Evolutionary conservation across 2,329 filamentous ascomycete species (phyloP).

Genomic region (Tolypocladium capitatum): DNA sequence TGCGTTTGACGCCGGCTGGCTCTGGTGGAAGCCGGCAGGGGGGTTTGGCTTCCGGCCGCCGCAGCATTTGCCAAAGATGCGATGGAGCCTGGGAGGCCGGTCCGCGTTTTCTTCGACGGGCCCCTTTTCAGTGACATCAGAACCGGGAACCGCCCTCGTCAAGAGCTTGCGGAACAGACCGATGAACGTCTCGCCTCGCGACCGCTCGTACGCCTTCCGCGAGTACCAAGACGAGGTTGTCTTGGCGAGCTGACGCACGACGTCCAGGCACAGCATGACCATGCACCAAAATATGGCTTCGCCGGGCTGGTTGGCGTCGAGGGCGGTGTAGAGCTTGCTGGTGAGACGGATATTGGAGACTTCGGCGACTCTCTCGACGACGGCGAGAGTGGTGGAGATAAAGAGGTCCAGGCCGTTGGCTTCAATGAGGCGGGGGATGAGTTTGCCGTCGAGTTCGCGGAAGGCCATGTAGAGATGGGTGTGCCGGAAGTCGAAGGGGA

Average conservation of each 20-base stretch:
- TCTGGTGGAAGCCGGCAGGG: constrained; percentile 11
- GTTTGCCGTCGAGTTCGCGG: constrained; percentile 56
- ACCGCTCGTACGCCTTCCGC: constrained; percentile 72
- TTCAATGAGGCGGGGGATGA: constrained; percentile 53
- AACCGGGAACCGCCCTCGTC: constrained; percentile 23
- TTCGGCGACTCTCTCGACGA: constrained; percentile 33
- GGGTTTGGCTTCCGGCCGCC: constrained; percentile 8
- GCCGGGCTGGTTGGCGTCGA: constrained; percentile 15
- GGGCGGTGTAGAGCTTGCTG: constrained; percentile 20
- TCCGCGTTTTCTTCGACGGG: constrained; percentile 7
- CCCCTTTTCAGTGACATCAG: constrained; percentile 22
- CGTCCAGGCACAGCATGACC: constrained; percentile 21
- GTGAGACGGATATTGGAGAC: constrained; percentile 25
- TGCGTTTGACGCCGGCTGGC: constrained; percentile 60
- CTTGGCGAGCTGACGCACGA: constrained; percentile 19
- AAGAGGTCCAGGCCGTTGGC: constrained; percentile 72
- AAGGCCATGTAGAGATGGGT: constrained; percentile 61
- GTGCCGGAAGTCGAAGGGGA: constrained; percentile 76
- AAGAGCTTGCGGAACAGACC: constrained; percentile 23
- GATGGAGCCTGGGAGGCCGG: background rate
- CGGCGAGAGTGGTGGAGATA: constrained; percentile 49
- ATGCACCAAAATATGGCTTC: constrained; percentile 23
- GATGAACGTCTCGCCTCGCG: constrained; percentile 52
- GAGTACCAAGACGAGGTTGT: constrained; percentile 56
- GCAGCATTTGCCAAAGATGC: constrained; percentile 9